phyloP scores from a whole-genome alignment of 371 early-diverging fungal genomes.

The Apophysomyces variabilis region DNA sequence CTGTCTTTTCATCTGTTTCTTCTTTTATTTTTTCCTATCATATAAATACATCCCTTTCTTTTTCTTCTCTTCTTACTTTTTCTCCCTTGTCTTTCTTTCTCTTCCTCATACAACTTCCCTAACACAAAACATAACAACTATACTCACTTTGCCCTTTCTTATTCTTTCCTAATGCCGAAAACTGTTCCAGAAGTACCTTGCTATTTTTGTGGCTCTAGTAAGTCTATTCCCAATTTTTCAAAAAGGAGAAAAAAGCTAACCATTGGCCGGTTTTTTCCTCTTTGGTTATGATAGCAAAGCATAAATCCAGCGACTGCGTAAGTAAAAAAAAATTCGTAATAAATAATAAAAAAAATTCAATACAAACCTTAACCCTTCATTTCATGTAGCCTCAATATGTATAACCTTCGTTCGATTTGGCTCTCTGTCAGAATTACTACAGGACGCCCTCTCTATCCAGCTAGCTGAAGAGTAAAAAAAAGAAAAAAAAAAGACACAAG shows the following conservation, averaged over 20 bases:
- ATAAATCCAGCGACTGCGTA: constrained; percentile 29
- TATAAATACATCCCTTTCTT: constrained; percentile 14
- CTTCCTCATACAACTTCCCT: not conserved
- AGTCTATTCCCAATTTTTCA: not conserved
- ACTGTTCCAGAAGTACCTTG: constrained; percentile 2
- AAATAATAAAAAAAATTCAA: not conserved
- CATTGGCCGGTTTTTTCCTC: not conserved
- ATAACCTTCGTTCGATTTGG: not conserved
- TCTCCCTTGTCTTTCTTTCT: not conserved
- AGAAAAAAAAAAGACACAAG: too few species aligned
- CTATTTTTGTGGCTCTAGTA: constrained; percentile 23
- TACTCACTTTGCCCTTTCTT: not conserved
- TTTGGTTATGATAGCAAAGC: constrained; percentile 15
- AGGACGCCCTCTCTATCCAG: not conserved
- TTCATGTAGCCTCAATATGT: constrained; percentile 7
- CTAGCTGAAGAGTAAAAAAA: not conserved
- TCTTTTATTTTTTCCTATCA: not conserved
- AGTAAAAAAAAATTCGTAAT: not conserved
- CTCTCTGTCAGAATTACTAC: not conserved
- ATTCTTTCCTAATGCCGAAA: not conserved
- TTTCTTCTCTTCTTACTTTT: not conserved
- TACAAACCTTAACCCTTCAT: not conserved
- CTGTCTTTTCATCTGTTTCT: not conserved
- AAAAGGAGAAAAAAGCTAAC: not conserved
- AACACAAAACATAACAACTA: not conserved